Base-by-base conservation (phyloP, 2,329 filamentous ascomycete species). In the Colletotrichum godetiae region DNA sequence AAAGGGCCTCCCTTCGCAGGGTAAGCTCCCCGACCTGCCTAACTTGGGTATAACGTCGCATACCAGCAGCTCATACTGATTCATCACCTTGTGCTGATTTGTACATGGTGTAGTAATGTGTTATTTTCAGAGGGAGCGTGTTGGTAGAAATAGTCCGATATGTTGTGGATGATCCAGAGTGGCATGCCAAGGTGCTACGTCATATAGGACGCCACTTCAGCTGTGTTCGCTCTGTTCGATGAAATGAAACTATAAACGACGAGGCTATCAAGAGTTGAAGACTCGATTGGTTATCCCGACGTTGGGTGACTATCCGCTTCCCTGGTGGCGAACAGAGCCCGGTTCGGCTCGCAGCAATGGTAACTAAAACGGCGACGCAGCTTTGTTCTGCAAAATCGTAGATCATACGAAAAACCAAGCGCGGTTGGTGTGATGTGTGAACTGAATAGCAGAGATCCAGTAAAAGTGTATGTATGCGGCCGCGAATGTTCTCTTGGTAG, bases 11-110 rank as follows among this genome's bases (percentile, higher is more conserved):
- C 56, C n/a, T 46, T 22, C 42, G 15, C 70, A 33, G 24, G 42
- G 27, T 22, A 12, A 37, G 59, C 49, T 24, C 57, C 37, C 19
- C 29, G 46, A 33, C 56, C 35, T 73, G 46, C 61, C 56, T 56
- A 60, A 53, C 56, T 56, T 66, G 67, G 56, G 55, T 61, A 59
- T 72, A 49, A 64, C 59, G 35, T 70, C 53, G 70, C 33, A 62
- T 33, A 12, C 53, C 37, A 15, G 33, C 19, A 2, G 33, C 15
- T 37, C 37, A n/a, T n/a, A 10, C 24, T 58, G 35, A 29, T 4
- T 37, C 15, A 19, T 31, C 12, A 11, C 46, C 29, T 46, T 59
- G 35, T 72, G 31, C 59, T 22, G 55, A 60, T 13, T 60, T 69
- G 46, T 55, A 59, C 59, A 72, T 31, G 27, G 8, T n/a, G 31